phyloP scores from a whole-genome alignment of 169 alveolate genomes.

The Cryptosporidium parvum region DNA sequence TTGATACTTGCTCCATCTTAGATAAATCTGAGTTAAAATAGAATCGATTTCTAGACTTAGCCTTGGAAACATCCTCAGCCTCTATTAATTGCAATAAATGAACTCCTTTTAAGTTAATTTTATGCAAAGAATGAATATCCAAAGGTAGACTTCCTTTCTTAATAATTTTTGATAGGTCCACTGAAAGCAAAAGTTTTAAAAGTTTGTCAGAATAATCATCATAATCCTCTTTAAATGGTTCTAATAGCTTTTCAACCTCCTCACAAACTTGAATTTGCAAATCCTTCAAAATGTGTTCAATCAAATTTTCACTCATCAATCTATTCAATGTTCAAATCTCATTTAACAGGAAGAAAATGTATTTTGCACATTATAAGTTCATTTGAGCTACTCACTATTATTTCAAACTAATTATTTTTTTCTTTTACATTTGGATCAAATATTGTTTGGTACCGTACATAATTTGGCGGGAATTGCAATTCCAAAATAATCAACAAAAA shows the following conservation, averaged over 20 bases:
- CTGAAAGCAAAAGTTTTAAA: slow-evolving; percentile 20
- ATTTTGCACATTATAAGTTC: neutral
- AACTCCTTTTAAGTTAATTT: slow-evolving; percentile 29
- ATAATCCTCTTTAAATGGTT: neutral
- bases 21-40: slow-evolving; percentile 8
- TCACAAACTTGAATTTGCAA: slow-evolving; percentile 26
- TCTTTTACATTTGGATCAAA: neutral
- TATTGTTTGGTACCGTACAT: neutral
- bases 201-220: slow-evolving; percentile 22
- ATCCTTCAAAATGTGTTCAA: slow-evolving; percentile 5
- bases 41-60: slow-evolving; percentile 24
- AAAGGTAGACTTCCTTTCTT: slow-evolving; percentile 54
- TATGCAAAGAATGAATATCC: slow-evolving; percentile 30
- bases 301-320: neutral
- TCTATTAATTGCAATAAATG: slow-evolving; percentile 58
- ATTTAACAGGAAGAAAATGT: neutral
- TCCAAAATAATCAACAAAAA: neutral
- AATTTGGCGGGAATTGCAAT: neutral
- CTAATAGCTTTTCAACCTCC: slow-evolving; percentile 5
- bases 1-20: neutral
- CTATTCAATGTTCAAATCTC: neutral
- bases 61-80: slow-evolving; percentile 51
- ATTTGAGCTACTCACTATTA: neutral
- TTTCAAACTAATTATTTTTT: neutral
- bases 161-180: slow-evolving; percentile 25